Base-by-base conservation (phyloP, 2,329 filamentous ascomycete species). In the Stagonosporopsis rhizophila region DNA sequence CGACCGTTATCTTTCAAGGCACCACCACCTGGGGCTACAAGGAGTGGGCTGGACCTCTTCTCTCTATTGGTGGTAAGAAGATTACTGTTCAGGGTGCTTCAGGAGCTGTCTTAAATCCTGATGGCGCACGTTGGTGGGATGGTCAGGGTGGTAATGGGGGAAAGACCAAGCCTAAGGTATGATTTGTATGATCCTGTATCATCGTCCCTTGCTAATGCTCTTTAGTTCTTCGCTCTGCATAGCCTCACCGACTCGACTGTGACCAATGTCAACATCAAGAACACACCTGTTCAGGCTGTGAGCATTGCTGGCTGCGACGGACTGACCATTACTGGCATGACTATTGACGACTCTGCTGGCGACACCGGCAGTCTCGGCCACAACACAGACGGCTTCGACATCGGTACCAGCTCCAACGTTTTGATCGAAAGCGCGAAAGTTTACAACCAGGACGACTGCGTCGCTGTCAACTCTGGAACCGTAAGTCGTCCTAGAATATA, bases 11-110 rank as follows among this genome's bases (percentile, higher is more conserved):
- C 65, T 89, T 90, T 72, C 72, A 84, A 52, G 88, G 88, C 30
- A 84, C 79, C 17, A 90, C 87, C 9, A 85, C 83, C 45, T 90
- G 87, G 67, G 87, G 81, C 17, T 89, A 88, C 75, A 77, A 84
- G 56, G 83, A 87, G 65, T 90, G 87, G 87, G 71, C 72, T 0
- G 87, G 87, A 0, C 87, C 87, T 38, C 78, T 90, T 4, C 79
- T 90, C 61, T 79, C 80, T 34, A 79, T 89, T 58, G 81, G 81
- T 1, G 87, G 87, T 25, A 73, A 60, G 34, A 68, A 86, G 59
- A 84, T 88, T 65, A 83, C 81, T 58, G 85, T 88, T 62, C 83
- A 81, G 55, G 86, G 85, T 28, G 76, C 80, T 6, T 81, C 75
- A 1, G 86, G 82, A 17, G 78, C 84, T 28, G 75, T 81, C 9